phyloP scores from a whole-genome alignment of 192 early-diverging fungal species.

The Gryganskiella cystojenkinii region DNA sequence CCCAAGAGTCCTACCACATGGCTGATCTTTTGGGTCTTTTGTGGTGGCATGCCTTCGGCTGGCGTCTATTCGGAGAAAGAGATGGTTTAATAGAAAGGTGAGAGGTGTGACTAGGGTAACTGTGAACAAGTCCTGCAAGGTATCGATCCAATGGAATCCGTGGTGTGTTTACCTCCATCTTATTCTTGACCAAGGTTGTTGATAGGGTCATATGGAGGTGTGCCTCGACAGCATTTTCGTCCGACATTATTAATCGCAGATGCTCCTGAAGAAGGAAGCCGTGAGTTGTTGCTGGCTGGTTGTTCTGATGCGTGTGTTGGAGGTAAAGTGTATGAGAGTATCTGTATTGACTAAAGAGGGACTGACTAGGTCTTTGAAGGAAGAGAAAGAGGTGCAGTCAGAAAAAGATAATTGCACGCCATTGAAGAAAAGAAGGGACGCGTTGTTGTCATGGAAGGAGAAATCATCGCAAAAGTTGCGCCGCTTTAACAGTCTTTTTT shows the following conservation, averaged over 20 bases:
- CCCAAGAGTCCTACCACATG: conserved; percentile 38
- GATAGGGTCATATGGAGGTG: conserved; percentile 4
- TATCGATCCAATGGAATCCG: background rate
- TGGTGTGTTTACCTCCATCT: conserved; percentile 18
- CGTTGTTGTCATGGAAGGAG: too few species aligned
- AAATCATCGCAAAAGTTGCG: too few species aligned
- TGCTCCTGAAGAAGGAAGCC: too few species aligned
- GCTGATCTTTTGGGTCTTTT: conserved; percentile 31
- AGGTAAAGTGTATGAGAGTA: too few species aligned
- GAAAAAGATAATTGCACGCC: too few species aligned
- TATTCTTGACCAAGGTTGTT: conserved; percentile 24
- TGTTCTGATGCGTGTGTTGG: background rate
- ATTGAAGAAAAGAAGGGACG: too few species aligned
- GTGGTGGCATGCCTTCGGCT: conserved; percentile 46
- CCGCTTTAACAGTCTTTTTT: too few species aligned
- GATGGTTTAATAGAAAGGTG: background rate
- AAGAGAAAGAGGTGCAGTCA: too few species aligned
- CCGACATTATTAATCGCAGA: conserved; percentile 14
- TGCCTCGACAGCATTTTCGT: conserved; percentile 48
- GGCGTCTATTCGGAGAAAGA: conserved; percentile 4
- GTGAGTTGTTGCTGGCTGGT: background rate
- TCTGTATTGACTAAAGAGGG: too few species aligned
- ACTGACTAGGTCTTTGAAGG: too few species aligned
- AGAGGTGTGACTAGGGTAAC: background rate
- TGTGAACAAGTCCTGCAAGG: background rate